phyloP scores from a whole-genome alignment of 768 basidiomycete genomes.

The Collybia sordida region DNA sequence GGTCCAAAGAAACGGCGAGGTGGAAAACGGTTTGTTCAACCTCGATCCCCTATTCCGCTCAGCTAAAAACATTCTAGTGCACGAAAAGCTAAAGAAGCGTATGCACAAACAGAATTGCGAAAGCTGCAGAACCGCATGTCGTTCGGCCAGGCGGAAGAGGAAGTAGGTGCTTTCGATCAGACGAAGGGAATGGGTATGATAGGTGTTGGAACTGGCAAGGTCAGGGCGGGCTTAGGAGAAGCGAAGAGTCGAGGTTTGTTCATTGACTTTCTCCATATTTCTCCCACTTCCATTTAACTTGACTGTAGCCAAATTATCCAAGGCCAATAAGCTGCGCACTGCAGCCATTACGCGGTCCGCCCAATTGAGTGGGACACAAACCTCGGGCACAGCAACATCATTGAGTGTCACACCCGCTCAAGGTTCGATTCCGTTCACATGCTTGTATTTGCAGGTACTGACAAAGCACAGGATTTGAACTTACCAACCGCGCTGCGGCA shows the following conservation, averaged over 20 bases:
- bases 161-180: conserved; percentile 95
- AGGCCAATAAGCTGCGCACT: conserved; percentile 89
- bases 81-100: conserved; percentile 97
- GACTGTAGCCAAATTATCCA: conserved; percentile 85
- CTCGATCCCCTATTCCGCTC: neutral
- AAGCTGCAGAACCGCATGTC: conserved; percentile 97
- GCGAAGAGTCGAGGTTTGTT: conserved; percentile 84
- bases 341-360: conserved; percentile 80
- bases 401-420: conserved; percentile 95
- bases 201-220: conserved; percentile 81
- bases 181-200: conserved; percentile 99
- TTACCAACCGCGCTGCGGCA: conserved; percentile 87
- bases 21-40: conserved; percentile 74
- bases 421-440: conserved; percentile 45
- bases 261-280: conserved; percentile 2
- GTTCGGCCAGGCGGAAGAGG: conserved; percentile 94
- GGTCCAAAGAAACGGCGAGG: conserved; percentile 95
- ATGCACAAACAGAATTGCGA: conserved; percentile 93
- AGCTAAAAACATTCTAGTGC: conserved; percentile 50
- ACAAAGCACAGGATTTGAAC: conserved; percentile 72
- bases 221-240: conserved; percentile 85
- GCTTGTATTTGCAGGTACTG: conserved; percentile 5
- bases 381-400: conserved; percentile 87
- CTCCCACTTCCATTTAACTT: neutral
- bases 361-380: conserved; percentile 45